A percentile compares a stretch with the other conserved stretches of the same genome.
Conservation (phyloP, 352 stramenopile species). For the Plasmopara halstedii region DNA sequence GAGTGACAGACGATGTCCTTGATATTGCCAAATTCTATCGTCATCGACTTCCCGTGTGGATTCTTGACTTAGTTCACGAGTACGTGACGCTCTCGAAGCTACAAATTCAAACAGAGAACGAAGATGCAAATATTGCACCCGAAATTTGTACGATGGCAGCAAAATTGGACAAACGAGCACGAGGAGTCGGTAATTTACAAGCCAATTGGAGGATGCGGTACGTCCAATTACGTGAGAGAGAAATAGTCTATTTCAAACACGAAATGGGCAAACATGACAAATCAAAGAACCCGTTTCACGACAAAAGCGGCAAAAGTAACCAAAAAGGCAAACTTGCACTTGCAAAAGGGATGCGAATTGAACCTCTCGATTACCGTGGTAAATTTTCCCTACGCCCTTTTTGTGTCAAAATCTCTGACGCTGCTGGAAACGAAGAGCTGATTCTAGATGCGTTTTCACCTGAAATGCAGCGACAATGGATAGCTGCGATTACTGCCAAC, state of each 20-base stretch:
- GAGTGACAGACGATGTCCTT: conserved; percentile 41
- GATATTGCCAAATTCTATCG: conserved; percentile 41
- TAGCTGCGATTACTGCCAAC: conserved; percentile 53
- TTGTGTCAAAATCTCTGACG: conserved; percentile 53
- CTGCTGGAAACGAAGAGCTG: conserved; percentile 32
- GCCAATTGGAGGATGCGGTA: conserved; percentile 72
- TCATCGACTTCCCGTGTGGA: conserved; percentile 41
- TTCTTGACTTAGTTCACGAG: conserved; percentile 49
- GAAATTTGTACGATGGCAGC: conserved; percentile 22
- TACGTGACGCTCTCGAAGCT: conserved; percentile 48
- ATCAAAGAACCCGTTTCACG: conserved; percentile 52
- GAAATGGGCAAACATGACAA: conserved; percentile 37
- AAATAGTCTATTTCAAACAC: conserved; percentile 62
- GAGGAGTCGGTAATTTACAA: conserved; percentile 41
- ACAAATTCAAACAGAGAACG: conserved; percentile 44
- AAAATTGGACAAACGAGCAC: conserved; percentile 54
- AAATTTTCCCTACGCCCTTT: conserved; percentile 56
- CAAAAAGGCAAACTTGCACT: conserved; percentile 42
- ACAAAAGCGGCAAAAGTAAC: conserved; percentile 36
- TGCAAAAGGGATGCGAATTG: conserved; percentile 28
- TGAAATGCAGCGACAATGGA: conserved; percentile 47
- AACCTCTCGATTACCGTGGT: conserved; percentile 45
- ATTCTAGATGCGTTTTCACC: conserved; percentile 59
- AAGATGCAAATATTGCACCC: conserved; percentile 38
- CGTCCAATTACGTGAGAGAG: conserved; percentile 33